phyloP scores from a whole-genome alignment of 257 asterid species.

The Primulina tabacum region DNA sequence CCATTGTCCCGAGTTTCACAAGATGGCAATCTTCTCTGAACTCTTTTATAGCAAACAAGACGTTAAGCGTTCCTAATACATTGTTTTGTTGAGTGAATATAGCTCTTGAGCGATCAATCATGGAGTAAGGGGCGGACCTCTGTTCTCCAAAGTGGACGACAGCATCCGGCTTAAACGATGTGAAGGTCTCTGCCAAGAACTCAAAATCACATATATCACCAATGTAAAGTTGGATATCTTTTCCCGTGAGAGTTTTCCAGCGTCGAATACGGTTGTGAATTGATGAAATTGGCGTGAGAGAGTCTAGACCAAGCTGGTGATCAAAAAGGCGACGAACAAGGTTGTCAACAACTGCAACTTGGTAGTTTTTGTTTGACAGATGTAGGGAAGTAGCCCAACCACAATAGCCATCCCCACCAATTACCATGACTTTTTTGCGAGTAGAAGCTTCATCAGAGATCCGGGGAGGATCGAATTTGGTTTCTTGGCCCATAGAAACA shows the following conservation, averaged over 20 bases:
- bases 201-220: constrained; percentile 95
- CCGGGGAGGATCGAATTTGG: constrained; percentile 40
- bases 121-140: constrained; percentile 94
- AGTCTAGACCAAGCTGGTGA: constrained; percentile 87
- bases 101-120: constrained; percentile 94
- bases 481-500: constrained; percentile 55
- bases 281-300: constrained; percentile 87
- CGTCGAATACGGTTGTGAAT: constrained; percentile 75
- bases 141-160: constrained; percentile 97
- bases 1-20: constrained; percentile 98
- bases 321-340: constrained; percentile 85
- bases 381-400: constrained; percentile 86
- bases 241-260: constrained; percentile 80
- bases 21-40: constrained; percentile 86
- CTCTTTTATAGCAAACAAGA: constrained; percentile 87
- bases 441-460: constrained; percentile 33
- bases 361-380: constrained; percentile 59
- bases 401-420: constrained; percentile 96
- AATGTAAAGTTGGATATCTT: constrained; percentile 61
- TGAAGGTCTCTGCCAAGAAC: constrained; percentile 72
- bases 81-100: constrained; percentile 84
- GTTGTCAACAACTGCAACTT: constrained; percentile 82
- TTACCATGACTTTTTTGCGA: constrained; percentile 77
- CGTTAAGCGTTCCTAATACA: constrained; percentile 87
- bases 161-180: constrained; percentile 76